phyloP scores from a whole-genome alignment of 2,329 filamentous ascomycete species.

The Colletotrichum salicis region DNA sequence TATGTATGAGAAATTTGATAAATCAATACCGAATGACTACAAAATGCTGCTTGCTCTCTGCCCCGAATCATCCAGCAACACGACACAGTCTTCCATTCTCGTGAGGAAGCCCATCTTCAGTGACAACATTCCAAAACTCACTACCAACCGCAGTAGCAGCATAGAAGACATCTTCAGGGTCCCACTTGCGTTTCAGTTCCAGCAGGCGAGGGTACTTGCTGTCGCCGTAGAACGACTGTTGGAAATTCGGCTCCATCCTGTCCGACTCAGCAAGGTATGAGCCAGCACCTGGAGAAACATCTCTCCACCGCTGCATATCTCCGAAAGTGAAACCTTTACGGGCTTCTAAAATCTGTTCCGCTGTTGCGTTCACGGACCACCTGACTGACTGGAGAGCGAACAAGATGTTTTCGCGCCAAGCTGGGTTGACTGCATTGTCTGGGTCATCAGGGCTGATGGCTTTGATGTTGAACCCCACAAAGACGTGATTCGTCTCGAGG shows the following conservation, averaged over 20 bases:
- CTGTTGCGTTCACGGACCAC: slow-evolving; percentile 23
- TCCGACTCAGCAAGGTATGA: slow-evolving; percentile 46
- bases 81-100: slow-evolving; percentile 20
- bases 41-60: neutral
- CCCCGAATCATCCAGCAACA: neutral
- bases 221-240: slow-evolving; percentile 43
- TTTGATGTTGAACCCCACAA: slow-evolving; percentile 25
- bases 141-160: slow-evolving; percentile 42
- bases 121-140: slow-evolving; percentile 38
- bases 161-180: slow-evolving; percentile 44
- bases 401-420: slow-evolving; percentile 55
- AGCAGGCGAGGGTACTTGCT: slow-evolving; percentile 42
- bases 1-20: too few relatives aligned
- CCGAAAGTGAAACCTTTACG: slow-evolving; percentile 44
- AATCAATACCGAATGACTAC: too few relatives aligned
- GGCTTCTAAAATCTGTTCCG: slow-evolving; percentile 20
- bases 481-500: slow-evolving; percentile 16
- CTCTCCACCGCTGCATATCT: slow-evolving; percentile 45
- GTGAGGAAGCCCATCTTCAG: slow-evolving; percentile 19
- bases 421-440: slow-evolving; percentile 53
- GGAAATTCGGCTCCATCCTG: slow-evolving; percentile 44
- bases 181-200: slow-evolving; percentile 44
- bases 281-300: slow-evolving; percentile 39
- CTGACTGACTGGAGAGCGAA: slow-evolving; percentile 42
- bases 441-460: slow-evolving; percentile 32